These are phyloP conservation scores for Mycena pura DNA, from an alignment of 768 basidiomycete genomes.

Conservation along the genomic window DNA sequence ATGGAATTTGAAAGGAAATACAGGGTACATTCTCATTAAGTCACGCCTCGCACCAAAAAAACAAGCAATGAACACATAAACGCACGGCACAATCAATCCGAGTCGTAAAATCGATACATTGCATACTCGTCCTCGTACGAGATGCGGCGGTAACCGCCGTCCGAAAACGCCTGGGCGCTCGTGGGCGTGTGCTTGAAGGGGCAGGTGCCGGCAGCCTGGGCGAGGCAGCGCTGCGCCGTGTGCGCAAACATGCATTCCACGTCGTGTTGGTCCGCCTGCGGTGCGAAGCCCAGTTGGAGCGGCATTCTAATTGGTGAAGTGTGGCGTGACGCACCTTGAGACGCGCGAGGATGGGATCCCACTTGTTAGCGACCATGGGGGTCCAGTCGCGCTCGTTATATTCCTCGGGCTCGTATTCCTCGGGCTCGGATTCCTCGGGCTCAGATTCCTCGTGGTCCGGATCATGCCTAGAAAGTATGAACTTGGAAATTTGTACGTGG, in stretches of 20 bases:
- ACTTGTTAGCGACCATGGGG: slow-evolving; percentile 6
- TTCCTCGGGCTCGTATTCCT: too few species aligned
- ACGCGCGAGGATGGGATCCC: slow-evolving; percentile 15
- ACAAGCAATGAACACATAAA: too few species aligned
- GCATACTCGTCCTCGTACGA: too few species aligned
- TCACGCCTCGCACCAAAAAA: too few species aligned
- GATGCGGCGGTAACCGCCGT: too few species aligned
- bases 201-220: slow-evolving; percentile 1
- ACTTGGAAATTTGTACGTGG: not conserved
- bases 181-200: slow-evolving; percentile 7
- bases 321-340: not conserved
- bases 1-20: too few species aligned
- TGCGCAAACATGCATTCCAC: slow-evolving; percentile 17
- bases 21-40: too few species aligned
- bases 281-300: not conserved
- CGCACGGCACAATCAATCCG: too few species aligned
- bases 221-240: slow-evolving; percentile 8
- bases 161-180: not conserved
- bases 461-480: not conserved
- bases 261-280: slow-evolving; percentile 11
- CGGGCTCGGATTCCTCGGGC: too few species aligned
- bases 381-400: too few species aligned
- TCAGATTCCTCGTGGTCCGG: slow-evolving; percentile 1
- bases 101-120: too few species aligned
- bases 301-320: not conserved